Evolutionary conservation across 164 flowering plant species (phyloP), one percentile per base, ranked within the genome.

Genomic region (Warburgia ugandensis): DNA sequence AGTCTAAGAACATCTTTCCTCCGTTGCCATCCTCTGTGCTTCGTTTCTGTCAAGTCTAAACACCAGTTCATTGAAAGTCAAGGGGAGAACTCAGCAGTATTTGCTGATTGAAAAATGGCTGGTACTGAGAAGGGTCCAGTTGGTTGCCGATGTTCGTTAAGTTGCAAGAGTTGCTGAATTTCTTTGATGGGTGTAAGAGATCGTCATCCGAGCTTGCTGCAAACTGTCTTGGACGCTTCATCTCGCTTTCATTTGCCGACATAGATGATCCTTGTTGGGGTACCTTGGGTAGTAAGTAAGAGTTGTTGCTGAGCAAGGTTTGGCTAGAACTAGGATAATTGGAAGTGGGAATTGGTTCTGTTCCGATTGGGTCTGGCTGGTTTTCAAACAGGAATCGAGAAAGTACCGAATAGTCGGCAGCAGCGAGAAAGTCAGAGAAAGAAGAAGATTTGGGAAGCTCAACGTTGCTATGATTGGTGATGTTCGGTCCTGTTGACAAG

Each of bases 381-480:
- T 49, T 40, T 10, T 50, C 62, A 1, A 27, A 42, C 7, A 58
- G 41, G 31, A 58, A 37, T 6, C 39, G 36, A 26, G 42, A 14
- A 17, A 58, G 50, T 2, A 32, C 7, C 2, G 55, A 50, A 43
- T 29, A 58, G 32, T 58, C 55, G 25, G 47, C 26, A 6, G 29
- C 40, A 21, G 33, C 23, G 6, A 58, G 45, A 6, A 43, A 45
- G 55, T 42, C 37, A 6, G 55, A 50, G 46, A 48, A 57, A 6
- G 62, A 58, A 12, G 62, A 50, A 8, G 62, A 49, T 20, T 43
- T 50, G 13, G 27, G 55, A 35, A 35, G 31, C 14, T 46, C 13
- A 1, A 21, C 20, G 11, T 14, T 16, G 35, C 16, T 33, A 12
- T 50, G 43, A 35, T 29, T 25, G 28, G 40, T 1, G n/a, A 12